Conservation (phyloP, 306 rosid species). For the Datisca glomerata region DNA sequence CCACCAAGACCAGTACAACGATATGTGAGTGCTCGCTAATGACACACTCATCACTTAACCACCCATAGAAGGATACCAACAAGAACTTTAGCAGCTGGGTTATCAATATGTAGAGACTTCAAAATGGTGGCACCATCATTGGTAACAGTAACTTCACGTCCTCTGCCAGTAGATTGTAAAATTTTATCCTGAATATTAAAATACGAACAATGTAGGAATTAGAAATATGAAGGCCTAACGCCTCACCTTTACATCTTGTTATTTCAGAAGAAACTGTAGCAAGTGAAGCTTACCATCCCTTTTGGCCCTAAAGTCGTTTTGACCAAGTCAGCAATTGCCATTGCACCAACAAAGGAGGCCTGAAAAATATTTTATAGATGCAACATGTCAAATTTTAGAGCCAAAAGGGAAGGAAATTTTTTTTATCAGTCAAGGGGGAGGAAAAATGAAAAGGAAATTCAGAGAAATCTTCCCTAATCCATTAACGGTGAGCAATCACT, state of each 20-base stretch:
- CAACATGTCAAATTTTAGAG: background rate
- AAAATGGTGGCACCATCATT: constrained; percentile 98
- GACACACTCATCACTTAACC: background rate
- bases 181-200: constrained; percentile 64
- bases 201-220: background rate
- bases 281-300: constrained; percentile 59
- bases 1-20: background rate
- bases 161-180: constrained; percentile 94
- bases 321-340: constrained; percentile 94
- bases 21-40: background rate
- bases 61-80: constrained; percentile 69
- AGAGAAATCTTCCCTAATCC: too few species aligned
- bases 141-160: constrained; percentile 69
- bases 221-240: constrained; percentile 1
- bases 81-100: constrained; percentile 98
- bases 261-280: background rate
- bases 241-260: too few species aligned
- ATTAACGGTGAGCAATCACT: too few species aligned
- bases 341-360: constrained; percentile 95
- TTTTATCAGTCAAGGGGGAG: background rate
- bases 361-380: constrained; percentile 6
- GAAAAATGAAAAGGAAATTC: background rate
- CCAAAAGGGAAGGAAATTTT: background rate
- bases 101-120: constrained; percentile 92
- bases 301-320: constrained; percentile 96